These are phyloP conservation scores for Volvox carteri DNA, from an alignment of 163 green algal species.

Conservation along the genomic window DNA sequence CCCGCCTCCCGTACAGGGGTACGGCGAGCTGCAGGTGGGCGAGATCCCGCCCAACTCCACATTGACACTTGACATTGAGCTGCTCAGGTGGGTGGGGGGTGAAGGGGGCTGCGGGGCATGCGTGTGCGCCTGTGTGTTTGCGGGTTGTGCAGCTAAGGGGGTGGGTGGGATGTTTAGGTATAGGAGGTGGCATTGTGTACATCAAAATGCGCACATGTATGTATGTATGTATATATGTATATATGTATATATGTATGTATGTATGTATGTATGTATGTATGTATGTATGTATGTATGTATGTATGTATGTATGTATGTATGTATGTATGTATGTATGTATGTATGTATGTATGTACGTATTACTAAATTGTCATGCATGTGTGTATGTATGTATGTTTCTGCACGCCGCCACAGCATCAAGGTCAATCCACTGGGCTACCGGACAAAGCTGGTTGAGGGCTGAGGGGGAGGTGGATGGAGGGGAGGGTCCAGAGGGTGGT, in stretches of 20 bases:
- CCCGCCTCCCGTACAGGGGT: no score
- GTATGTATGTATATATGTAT: no score
- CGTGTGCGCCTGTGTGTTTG: no score
- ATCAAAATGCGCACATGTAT: no score
- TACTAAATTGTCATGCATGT: background rate
- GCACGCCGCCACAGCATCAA: slow-evolving; percentile 70
- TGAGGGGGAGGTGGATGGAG: slow-evolving; percentile 46
- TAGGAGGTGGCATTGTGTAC: no score
- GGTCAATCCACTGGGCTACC: slow-evolving; percentile 70
- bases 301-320: background rate
- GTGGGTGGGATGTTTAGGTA: no score
- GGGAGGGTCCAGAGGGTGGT: background rate
- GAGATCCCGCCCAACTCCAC: slow-evolving; percentile 88
- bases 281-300: background rate
- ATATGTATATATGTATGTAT: no score
- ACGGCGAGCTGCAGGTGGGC: slow-evolving; percentile 78
- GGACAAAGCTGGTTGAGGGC: slow-evolving; percentile 84
- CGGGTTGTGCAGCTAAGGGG: no score
- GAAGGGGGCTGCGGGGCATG: no score
- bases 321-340: background rate
- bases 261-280: no score
- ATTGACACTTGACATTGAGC: slow-evolving; percentile 84
- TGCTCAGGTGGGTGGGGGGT: slow-evolving; percentile 79
- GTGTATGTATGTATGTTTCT: background rate
- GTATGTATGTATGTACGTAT: background rate